Conservation (phyloP, 306 rosid genomes). For the Begonia peltatifolia region DNA sequence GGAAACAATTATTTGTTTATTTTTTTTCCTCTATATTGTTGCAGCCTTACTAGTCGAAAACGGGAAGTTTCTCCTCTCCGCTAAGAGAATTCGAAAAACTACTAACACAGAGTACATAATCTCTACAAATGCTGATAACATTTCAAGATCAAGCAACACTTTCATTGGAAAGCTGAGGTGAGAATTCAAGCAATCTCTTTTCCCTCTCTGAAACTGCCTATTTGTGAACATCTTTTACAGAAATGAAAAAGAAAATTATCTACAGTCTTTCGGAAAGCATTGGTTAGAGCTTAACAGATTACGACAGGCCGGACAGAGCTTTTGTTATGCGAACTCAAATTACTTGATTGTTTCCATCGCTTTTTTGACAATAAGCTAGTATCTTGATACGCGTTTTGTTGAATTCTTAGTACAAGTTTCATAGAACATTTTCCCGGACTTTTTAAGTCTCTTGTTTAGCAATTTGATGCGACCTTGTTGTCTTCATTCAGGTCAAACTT, state of each 20-base stretch:
- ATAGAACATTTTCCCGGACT: neutral
- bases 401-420: neutral
- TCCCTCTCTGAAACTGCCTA: neutral
- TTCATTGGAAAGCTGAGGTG: conserved; percentile 88
- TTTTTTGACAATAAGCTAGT: neutral
- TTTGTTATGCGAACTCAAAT: too few relatives aligned
- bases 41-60: conserved; percentile 79
- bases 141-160: conserved; percentile 67
- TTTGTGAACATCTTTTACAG: neutral
- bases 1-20: neutral
- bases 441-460: neutral
- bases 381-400: neutral
- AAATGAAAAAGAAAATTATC: neutral
- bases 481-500: conserved; percentile 61
- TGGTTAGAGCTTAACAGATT: too few relatives aligned
- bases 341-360: neutral
- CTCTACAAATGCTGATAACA: conserved; percentile 72
- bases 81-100: conserved; percentile 67
- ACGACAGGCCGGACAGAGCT: too few relatives aligned
- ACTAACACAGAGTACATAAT: conserved; percentile 82
- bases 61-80: conserved; percentile 91
- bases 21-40: too few relatives aligned
- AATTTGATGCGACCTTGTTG: neutral
- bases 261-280: neutral
- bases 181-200: neutral